Conservation (phyloP, 2,329 filamentous ascomycete species). For the Talaromyces sp. region DNA sequence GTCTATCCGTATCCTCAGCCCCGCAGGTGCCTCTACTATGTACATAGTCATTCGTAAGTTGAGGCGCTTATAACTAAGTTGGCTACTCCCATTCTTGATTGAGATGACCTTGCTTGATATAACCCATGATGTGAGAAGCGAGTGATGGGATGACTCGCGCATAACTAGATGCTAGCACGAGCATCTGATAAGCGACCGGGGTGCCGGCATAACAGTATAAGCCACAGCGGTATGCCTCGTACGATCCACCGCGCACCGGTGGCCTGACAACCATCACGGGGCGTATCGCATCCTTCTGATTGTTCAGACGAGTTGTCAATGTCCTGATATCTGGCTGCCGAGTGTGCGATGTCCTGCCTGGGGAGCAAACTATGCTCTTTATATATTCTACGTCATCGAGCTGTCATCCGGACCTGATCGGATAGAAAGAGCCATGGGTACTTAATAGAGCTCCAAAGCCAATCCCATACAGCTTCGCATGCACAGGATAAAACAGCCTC, state of each 20-base stretch:
- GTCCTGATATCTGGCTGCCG: no score
- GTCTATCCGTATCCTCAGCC: neutral
- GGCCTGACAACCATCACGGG: neutral
- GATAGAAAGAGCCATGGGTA: neutral
- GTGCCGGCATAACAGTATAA: neutral
- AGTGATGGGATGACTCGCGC: no score
- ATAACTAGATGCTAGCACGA: neutral
- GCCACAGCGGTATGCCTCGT: neutral
- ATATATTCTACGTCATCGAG: constrained; percentile 11
- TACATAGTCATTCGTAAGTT: no score
- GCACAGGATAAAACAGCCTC: no score
- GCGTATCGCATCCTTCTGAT: neutral
- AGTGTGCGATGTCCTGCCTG: neutral
- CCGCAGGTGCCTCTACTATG: no score
- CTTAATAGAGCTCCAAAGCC: neutral
- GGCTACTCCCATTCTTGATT: no score
- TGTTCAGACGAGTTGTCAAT: no score
- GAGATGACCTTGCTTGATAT: no score
- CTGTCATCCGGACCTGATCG: constrained; percentile 1
- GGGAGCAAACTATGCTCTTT: neutral
- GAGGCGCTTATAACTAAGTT: no score
- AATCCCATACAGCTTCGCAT: neutral
- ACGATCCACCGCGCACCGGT: neutral
- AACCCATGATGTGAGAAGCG: no score
- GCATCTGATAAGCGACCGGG: neutral